phyloP scores from a whole-genome alignment of 495 filamentous ascomycete genomes.

The Aspergillus kassunensis region DNA sequence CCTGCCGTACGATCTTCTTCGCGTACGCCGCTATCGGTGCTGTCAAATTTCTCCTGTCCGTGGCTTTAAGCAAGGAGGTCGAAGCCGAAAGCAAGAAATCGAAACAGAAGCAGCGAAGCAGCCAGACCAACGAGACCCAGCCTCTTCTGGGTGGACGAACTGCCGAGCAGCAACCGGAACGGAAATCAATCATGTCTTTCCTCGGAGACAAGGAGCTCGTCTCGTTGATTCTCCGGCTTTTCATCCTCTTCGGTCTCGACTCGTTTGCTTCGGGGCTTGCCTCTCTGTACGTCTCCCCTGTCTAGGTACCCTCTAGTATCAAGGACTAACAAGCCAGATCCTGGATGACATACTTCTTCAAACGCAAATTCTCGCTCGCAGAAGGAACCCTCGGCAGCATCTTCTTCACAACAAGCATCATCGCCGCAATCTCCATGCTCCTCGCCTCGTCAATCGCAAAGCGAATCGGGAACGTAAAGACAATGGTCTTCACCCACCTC shows the following conservation, averaged over 20 bases:
- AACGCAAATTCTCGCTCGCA: conserved; percentile 64
- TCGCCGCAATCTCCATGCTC: conserved; percentile 64
- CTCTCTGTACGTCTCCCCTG: conserved; percentile 46
- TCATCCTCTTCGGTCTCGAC: conserved; percentile 74
- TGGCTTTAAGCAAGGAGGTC: conserved; percentile 60
- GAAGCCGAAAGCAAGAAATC: conserved; percentile 19
- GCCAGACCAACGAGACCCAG: conserved; percentile 32
- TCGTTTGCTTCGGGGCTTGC: conserved; percentile 76
- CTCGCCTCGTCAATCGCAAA: conserved; percentile 72
- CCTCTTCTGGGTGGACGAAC: conserved; percentile 42
- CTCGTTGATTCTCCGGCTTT: conserved; percentile 62
- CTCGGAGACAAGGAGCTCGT: conserved; percentile 52
- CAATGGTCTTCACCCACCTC: conserved; percentile 85
- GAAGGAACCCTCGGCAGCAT: conserved; percentile 69
- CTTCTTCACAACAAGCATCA: conserved; percentile 62
- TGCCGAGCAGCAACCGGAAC: conserved; percentile 5
- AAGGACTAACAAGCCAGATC: conserved; percentile 34
- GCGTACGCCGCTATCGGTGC: conserved; percentile 63
- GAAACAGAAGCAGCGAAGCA: conserved; percentile 3
- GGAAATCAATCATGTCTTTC: conserved; percentile 39
- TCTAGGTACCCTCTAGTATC: not conserved
- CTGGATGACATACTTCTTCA: conserved; percentile 74
- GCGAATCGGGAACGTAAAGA: conserved; percentile 73
- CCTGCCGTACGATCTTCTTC: conserved; percentile 68
- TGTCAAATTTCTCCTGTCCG: conserved; percentile 59